These are phyloP conservation scores for Neophaeococcomyces aloes DNA, from an alignment of 2,329 filamentous ascomycete species.

Conservation along the genomic window DNA sequence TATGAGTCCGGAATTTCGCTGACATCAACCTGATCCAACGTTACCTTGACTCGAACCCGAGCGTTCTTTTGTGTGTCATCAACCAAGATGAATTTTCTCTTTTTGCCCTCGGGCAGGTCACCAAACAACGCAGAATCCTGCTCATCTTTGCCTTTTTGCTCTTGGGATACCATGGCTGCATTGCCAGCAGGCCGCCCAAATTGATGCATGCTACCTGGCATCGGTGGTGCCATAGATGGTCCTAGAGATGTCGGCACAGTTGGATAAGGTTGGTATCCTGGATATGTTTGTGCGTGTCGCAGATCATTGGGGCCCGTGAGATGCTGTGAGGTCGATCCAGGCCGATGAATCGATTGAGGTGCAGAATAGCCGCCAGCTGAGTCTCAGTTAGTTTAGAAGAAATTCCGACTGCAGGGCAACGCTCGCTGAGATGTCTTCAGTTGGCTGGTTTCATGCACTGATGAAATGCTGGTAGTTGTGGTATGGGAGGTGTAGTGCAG, in stretches of 20 bases:
- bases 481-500: not conserved
- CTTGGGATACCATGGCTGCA: constrained; percentile 21
- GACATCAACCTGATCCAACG: constrained; percentile 86
- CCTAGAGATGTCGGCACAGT: constrained; percentile 38
- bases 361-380: constrained; percentile 18
- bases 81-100: constrained; percentile 92
- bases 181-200: constrained; percentile 23
- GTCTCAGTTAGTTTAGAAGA: constrained; percentile 3
- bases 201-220: constrained; percentile 46
- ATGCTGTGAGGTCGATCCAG: constrained; percentile 15
- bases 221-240: constrained; percentile 53
- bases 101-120: constrained; percentile 78
- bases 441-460: not conserved
- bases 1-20: constrained; percentile 94
- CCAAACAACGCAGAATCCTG: constrained; percentile 65
- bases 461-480: constrained; percentile 6
- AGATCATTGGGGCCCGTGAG: constrained; percentile 50
- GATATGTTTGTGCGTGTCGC: constrained; percentile 65
- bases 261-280: constrained; percentile 57
- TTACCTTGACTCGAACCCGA: constrained; percentile 78
- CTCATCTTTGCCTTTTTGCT: constrained; percentile 16
- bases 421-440: not conserved
- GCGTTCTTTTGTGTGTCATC: constrained; percentile 75
- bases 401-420: not conserved
- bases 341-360: constrained; percentile 18